phyloP scores from a whole-genome alignment of 2,329 filamentous ascomycete genomes.

The Neopestalotiopsis clavispora region DNA sequence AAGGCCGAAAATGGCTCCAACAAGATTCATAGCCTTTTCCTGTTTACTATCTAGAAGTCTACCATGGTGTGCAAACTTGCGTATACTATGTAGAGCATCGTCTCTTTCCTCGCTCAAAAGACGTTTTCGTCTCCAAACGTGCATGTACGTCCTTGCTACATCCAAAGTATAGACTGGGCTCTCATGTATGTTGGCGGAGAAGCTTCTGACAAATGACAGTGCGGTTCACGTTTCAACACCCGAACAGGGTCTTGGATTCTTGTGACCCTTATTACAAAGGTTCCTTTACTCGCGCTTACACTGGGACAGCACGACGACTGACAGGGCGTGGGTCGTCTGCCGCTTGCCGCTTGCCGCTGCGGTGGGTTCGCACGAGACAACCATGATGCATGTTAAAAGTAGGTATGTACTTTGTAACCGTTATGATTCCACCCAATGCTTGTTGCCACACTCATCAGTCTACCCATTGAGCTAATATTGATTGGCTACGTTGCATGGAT shows the following conservation, averaged over 20 bases:
- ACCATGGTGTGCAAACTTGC: no score
- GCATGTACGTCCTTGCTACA: background rate
- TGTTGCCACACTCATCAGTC: no score
- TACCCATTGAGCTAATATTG: no score
- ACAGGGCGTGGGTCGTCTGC: background rate
- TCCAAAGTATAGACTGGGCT: background rate
- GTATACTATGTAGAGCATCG: no score
- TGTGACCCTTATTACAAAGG: background rate
- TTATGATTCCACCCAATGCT: no score
- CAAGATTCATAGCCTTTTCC: no score
- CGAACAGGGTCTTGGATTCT: background rate
- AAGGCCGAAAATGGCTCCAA: no score
- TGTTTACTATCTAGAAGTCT: no score
- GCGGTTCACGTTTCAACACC: background rate
- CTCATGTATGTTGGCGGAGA: background rate
- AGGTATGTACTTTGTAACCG: no score
- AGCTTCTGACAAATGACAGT: background rate
- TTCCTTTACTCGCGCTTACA: background rate
- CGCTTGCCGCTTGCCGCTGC: background rate
- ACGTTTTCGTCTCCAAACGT: no score
- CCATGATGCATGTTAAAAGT: background rate
- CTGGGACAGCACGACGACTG: background rate
- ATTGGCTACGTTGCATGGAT: no score
- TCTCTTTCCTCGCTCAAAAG: no score
- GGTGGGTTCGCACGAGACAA: background rate